Evolutionary conservation across 2,329 filamentous ascomycete genomes (phyloP).

Genomic region (Fusarium brachygibbosum): DNA sequence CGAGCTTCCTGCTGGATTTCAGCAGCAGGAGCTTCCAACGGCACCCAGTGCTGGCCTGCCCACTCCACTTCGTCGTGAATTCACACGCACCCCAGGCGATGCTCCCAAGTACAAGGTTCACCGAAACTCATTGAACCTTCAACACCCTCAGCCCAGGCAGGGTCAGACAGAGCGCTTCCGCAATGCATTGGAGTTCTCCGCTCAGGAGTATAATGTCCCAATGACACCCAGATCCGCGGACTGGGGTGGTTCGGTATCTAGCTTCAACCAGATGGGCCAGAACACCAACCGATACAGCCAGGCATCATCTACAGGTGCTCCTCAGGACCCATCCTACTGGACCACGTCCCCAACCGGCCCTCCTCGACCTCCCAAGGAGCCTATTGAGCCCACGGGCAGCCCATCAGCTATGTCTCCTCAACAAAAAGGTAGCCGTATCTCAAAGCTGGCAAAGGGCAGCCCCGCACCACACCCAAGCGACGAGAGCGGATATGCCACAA

Average conservation of each 20-base stretch:
- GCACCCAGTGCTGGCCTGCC: conserved; percentile 43
- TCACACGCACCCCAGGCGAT: conserved; percentile 71
- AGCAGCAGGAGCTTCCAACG: conserved; percentile 60
- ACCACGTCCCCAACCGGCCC: conserved; percentile 62
- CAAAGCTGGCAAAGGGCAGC: conserved; percentile 67
- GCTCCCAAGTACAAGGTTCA: conserved; percentile 87
- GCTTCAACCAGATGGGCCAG: conserved; percentile 66
- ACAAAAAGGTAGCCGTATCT: conserved; percentile 62
- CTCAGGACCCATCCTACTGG: conserved; percentile 60
- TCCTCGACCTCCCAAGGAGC: conserved; percentile 74
- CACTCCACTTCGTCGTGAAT: conserved; percentile 56
- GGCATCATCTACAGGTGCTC: conserved; percentile 53
- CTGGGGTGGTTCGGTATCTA: conserved; percentile 73
- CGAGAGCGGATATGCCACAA: conserved; percentile 67
- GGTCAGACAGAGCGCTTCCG: conserved; percentile 82
- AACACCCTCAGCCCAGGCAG: conserved; percentile 82
- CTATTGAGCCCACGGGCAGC: conserved; percentile 61
- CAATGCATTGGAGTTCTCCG: conserved; percentile 79
- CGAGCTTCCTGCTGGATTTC: conserved; percentile 69
- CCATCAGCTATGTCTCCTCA: conserved; percentile 58
- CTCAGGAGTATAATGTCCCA: conserved; percentile 74
- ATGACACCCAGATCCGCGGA: conserved; percentile 72
- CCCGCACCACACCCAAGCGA: conserved; percentile 69
- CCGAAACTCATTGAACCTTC: conserved; percentile 82
- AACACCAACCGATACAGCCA: conserved; percentile 65